These are phyloP conservation scores for Acanthamoeba healyi DNA, from an alignment of 208 protist species.

Conservation along the genomic window DNA sequence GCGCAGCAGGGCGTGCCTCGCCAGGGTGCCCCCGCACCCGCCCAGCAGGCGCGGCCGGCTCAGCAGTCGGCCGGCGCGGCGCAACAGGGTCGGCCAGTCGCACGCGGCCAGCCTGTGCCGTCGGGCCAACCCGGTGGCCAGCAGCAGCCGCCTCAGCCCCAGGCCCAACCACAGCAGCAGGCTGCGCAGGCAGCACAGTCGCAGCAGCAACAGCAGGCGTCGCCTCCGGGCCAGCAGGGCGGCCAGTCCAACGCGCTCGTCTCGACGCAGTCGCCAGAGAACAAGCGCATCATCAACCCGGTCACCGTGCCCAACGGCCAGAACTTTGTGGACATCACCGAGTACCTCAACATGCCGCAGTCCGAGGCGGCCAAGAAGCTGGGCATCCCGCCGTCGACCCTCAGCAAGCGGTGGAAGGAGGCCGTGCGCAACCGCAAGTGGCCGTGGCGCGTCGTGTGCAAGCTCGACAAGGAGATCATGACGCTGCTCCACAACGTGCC, in stretches of 20 bases:
- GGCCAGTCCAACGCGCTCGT: conserved; percentile 14
- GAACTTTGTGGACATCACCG: conserved; percentile 86
- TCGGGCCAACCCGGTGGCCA: too few species aligned
- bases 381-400: conserved; percentile 83
- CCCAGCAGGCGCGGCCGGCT: background rate
- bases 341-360: conserved; percentile 84
- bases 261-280: conserved; percentile 21
- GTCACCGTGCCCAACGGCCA: conserved; percentile 66
- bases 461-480: conserved; percentile 86
- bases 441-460: conserved; percentile 82
- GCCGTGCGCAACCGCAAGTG: conserved; percentile 83
- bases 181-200: background rate
- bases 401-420: conserved; percentile 86
- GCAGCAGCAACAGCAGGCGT: background rate
- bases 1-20: background rate
- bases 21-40: background rate
- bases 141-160: background rate
- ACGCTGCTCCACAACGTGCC: conserved; percentile 85
- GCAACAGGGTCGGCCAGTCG: background rate
- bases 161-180: background rate
- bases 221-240: background rate
- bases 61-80: conserved; percentile 7
- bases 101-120: background rate
- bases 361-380: conserved; percentile 82
- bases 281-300: conserved; percentile 56